Conservation (phyloP, 2,329 filamentous ascomycete species). For the Fusarium fracticaudum region DNA sequence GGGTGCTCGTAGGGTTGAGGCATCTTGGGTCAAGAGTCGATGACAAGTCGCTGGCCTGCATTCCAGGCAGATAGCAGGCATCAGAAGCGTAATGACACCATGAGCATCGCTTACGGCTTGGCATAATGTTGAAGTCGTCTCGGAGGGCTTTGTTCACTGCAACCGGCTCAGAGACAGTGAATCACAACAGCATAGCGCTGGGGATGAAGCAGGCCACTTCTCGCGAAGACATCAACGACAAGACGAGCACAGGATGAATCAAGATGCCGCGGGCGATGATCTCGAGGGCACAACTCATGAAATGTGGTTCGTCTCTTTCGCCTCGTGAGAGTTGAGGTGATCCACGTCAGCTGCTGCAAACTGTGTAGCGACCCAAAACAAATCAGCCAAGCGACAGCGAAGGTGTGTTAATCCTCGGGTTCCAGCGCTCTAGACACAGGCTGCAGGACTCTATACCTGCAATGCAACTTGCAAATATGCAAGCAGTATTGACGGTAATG, state of each 20-base stretch:
- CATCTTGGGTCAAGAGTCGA: neutral
- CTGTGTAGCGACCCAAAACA: neutral
- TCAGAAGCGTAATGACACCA: too few relatives aligned
- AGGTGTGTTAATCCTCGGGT: accelerated
- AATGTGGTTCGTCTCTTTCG: neutral
- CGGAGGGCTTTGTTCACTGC: neutral
- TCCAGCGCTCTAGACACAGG: accelerated
- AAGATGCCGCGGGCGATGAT: neutral
- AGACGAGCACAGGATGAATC: neutral
- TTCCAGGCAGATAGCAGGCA: accelerated
- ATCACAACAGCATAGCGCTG: neutral
- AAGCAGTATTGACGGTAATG: neutral
- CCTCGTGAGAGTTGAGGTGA: neutral
- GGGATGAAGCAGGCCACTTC: neutral
- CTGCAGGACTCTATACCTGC: neutral
- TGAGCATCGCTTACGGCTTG: accelerated
- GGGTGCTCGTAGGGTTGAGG: accelerated
- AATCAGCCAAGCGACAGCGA: neutral
- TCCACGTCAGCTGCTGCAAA: neutral
- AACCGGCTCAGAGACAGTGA: too few relatives aligned
- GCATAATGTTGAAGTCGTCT: neutral
- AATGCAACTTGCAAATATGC: neutral
- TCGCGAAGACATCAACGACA: neutral
- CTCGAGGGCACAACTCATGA: accelerated
- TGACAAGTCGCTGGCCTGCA: neutral